Conservation (phyloP, 441 rosid genomes). For the Populus hybrid region DNA sequence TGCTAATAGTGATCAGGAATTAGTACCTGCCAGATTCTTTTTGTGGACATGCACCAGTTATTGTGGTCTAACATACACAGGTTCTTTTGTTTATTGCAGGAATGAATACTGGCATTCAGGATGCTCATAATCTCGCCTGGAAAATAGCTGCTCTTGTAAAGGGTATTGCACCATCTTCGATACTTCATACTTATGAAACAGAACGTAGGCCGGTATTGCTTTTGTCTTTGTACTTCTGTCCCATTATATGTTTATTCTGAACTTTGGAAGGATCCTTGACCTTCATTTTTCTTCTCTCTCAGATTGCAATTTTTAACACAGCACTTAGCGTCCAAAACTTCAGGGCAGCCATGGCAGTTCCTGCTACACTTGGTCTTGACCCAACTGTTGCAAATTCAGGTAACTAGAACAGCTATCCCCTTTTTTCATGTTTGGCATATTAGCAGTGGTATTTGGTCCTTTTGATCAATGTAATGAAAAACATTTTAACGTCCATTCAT, state of each 20-base stretch:
- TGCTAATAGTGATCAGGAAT: neutral
- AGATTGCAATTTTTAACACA: conserved; percentile 81
- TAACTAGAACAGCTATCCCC: conserved; percentile 24
- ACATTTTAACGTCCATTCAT: neutral
- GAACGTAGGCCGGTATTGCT: conserved; percentile 56
- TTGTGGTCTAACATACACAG: neutral
- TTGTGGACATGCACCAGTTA: neutral
- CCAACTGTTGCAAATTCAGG: conserved; percentile 83
- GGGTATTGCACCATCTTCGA: conserved; percentile 62
- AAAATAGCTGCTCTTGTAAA: conserved; percentile 66
- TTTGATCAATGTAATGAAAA: neutral
- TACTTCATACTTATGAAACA: conserved; percentile 50
- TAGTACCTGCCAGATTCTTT: neutral
- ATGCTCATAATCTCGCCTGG: conserved; percentile 97
- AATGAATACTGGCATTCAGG: conserved; percentile 98
- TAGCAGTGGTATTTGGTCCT: conserved; percentile 7
- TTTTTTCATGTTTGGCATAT: conserved; percentile 15
- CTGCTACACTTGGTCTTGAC: conserved; percentile 74
- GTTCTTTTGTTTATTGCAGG: conserved; percentile 39
- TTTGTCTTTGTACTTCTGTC: conserved; percentile 17
- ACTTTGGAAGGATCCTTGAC: conserved; percentile 22
- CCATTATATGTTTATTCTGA: conserved; percentile 10
- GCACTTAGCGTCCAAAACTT: conserved; percentile 85
- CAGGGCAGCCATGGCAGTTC: conserved; percentile 90
- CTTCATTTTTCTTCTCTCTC: conserved; percentile 19